Base-by-base conservation (phyloP, 306 rosid genomes). In the Glycine soja region DNA sequence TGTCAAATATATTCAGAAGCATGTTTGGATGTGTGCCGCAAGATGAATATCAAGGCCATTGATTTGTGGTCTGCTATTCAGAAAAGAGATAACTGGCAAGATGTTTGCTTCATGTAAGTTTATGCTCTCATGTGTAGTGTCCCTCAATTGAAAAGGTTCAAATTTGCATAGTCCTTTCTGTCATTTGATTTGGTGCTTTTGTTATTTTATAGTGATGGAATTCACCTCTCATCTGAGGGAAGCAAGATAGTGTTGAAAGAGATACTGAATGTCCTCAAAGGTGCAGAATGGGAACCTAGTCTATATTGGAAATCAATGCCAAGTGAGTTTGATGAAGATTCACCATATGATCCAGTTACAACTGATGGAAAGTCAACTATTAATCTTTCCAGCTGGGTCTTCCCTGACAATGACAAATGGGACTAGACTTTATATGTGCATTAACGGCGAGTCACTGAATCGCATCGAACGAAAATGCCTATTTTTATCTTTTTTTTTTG, bases 271-370 rank as follows among this genome's bases (percentile, higher is more conserved):
- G 86, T 88, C 0, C 74, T 92, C 2, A 76, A 34, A 59, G 96
- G 87, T 24, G 90, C 94, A 58, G 84, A 92, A 0, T 94, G 96
- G 98, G 80, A 86, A 57, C 92, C 94, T 3, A 87, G 83, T 74
- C 81, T 90, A 12, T 69, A 83, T 59, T 90, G 88, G 86, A 50
- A 71, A 6, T 71, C 84, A 62, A 47, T 92, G 89, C 80, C 90
- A 32, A 13, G 56, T 68, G 94, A 94, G 36, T 92, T 87, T 80
- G 88, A n/a, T 7, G 83, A 90, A 48, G 82, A 84, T 83, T 90
- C 92, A 3, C 86, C 85, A 2, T 83, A 80, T 70, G 74, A 84
- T 85, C 77, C 84, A 0, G 18, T 81, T 40, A 0, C n/a, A 9
- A 9, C 72, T 0, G 87, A 88, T 79, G 91, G 89, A 24, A 85